Conservation (phyloP, 257 asterid species). For the Jaltomata sinuosa region DNA sequence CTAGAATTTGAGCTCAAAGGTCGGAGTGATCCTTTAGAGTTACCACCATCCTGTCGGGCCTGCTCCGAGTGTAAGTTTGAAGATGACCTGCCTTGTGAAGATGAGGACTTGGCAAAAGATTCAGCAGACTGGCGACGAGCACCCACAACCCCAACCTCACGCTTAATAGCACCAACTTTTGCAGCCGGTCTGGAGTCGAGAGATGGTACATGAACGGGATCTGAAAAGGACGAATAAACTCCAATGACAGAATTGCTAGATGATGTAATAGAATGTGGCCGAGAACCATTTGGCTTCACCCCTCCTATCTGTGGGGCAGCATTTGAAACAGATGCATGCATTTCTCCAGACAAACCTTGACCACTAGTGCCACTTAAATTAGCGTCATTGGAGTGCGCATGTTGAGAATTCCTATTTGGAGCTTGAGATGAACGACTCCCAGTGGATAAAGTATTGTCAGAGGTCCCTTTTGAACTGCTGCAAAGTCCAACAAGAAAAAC, state of each 20-base stretch:
- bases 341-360: constrained; percentile 50
- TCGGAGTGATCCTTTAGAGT: constrained; percentile 40
- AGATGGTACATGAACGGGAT: constrained; percentile 99
- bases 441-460: constrained; percentile 37
- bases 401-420: constrained; percentile 34
- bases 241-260: constrained; percentile 63
- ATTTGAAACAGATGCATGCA: constrained; percentile 22
- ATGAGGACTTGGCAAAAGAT: constrained; percentile 28
- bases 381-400: constrained; percentile 42
- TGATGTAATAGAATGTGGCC: constrained; percentile 39
- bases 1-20: constrained; percentile 32
- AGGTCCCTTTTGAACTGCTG: constrained; percentile 36
- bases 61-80: constrained; percentile 34
- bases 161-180: constrained; percentile 80
- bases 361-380: constrained; percentile 26
- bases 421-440: constrained; percentile 38
- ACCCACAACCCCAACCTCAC: constrained; percentile 95
- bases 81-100: constrained; percentile 41
- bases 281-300: constrained; percentile 38
- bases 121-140: constrained; percentile 69
- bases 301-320: constrained; percentile 31
- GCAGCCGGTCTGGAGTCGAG: constrained; percentile 75
- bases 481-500: not conserved
- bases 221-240: constrained; percentile 88
- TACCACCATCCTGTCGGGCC: constrained; percentile 19